Base-by-base conservation (phyloP, 129 eudicot genomes). In the Apium graveolens region DNA sequence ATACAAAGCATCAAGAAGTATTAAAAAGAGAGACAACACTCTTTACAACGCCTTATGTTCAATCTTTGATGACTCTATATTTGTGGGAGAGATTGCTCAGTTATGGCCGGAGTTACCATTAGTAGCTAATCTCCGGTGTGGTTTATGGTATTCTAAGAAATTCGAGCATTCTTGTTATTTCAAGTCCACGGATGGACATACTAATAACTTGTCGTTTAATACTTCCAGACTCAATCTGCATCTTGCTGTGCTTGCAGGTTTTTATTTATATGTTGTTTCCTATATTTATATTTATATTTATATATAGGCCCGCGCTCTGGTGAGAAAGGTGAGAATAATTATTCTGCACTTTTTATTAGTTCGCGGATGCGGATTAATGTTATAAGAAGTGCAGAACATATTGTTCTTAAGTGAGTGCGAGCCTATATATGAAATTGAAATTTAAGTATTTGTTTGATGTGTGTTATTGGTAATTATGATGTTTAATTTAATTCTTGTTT, bases 111-210 rank as follows among this genome's bases (percentile, higher is more conserved):
- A 88, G 7, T 78, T 96, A 5, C 97, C 99, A 0, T 85, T 96
- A 26, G 87, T 96, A 26, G 97, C 95, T 48, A 96, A 96, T 78
- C 90, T 96, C 37, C 96, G 99, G 0, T 96, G 99, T 46, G 99
- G 97, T 0, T 86, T 96, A 24, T 96, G 99, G 99, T 96, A 96
- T 86, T 82, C 87, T 2, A 76, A 81, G 1, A 81, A 74, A 8
- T 96, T 96, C 71, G 80, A 96, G 66, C 84, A 83, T 10, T 92
- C 78, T 82, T 96, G 99, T 62, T 96, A 96, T 87, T 96, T 96
- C 80, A 96, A 96, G 78, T 96, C 99, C 53, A 96, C 97, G 1
- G 99, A 95, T 76, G 97, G 99, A 32, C 99, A 95, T 73, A 87
- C 89, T 43, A 95, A 90, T 32, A 95, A 95, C 65, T 73, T 90